Conservation (phyloP, 106 monocot genomes). For the Dioscorea zingiberensis region DNA sequence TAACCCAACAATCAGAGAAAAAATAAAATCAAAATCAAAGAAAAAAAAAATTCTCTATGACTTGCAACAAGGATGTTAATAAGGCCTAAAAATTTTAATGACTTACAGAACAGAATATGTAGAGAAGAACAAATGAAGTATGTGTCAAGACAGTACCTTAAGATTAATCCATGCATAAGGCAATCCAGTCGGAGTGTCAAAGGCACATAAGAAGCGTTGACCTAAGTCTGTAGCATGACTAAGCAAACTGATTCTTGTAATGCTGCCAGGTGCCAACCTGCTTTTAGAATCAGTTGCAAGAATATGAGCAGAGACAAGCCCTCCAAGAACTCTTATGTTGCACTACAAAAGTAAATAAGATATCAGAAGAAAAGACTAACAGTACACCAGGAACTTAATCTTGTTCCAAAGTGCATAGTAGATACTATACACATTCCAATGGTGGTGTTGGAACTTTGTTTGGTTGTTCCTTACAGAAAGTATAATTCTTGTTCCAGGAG, state of each 20-base stretch:
- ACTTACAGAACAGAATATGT: too few relatives aligned
- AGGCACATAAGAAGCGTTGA: constrained; percentile 69
- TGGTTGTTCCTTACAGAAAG: too few relatives aligned
- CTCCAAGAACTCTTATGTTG: constrained; percentile 98
- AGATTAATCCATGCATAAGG: constrained; percentile 97
- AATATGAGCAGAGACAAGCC: constrained; percentile 96
- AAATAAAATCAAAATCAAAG: background rate
- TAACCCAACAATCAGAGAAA: too few relatives aligned
- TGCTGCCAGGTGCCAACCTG: constrained; percentile 34
- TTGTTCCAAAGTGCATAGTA: background rate
- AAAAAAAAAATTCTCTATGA: too few relatives aligned
- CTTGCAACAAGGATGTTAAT: too few relatives aligned
- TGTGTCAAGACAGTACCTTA: constrained; percentile 38
- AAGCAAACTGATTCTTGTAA: constrained; percentile 74
- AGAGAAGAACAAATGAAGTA: too few relatives aligned
- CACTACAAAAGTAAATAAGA: constrained; percentile 55
- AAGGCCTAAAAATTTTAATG: too few relatives aligned
- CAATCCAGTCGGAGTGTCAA: constrained; percentile 86
- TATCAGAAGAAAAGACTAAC: constrained; percentile 10
- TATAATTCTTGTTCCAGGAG: too few relatives aligned
- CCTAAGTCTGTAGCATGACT: constrained; percentile 81
- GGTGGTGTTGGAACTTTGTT: too few relatives aligned
- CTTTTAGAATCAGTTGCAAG: constrained; percentile 73
- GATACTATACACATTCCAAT: background rate
- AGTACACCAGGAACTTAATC: too few relatives aligned